phyloP scores from a whole-genome alignment of 768 basidiomycete genomes.

The Rhizopogon sp. region DNA sequence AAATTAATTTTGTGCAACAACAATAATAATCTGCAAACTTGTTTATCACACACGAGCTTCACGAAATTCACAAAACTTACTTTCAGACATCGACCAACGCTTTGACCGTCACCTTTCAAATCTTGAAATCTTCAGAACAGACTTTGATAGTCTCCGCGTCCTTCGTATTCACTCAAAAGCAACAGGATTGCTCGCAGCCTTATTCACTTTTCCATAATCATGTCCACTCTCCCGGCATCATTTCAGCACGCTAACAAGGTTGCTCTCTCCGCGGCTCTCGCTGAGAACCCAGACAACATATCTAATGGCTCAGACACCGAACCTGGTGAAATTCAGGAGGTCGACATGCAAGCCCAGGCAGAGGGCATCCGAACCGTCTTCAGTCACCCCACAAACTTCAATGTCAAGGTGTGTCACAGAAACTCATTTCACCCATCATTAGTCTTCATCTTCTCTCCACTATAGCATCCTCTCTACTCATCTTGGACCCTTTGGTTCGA shows the following conservation, averaged over 20 bases:
- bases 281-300: constrained; percentile 42
- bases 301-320: constrained; percentile 45
- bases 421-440: not conserved
- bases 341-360: constrained; percentile 79
- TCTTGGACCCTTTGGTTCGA: constrained; percentile 99
- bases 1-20: constrained; percentile 7
- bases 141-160: constrained; percentile 9
- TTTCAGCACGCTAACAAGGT: constrained; percentile 78
- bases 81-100: not conserved
- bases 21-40: not conserved
- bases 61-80: not conserved
- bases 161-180: constrained; percentile 1
- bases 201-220: constrained; percentile 12
- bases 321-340: constrained; percentile 83
- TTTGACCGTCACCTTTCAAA: not conserved
- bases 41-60: not conserved
- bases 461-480: constrained; percentile 88
- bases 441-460: constrained; percentile 2
- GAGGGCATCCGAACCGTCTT: constrained; percentile 90
- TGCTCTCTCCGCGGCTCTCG: constrained; percentile 69
- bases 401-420: constrained; percentile 73
- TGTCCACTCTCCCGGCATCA: constrained; percentile 46
- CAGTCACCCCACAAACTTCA: constrained; percentile 88
- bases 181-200: constrained; percentile 7
- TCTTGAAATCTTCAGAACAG: not conserved